These are phyloP conservation scores for Zea luxurians DNA, from an alignment of 176 grass and related monocot genomes.

Conservation along the genomic window DNA sequence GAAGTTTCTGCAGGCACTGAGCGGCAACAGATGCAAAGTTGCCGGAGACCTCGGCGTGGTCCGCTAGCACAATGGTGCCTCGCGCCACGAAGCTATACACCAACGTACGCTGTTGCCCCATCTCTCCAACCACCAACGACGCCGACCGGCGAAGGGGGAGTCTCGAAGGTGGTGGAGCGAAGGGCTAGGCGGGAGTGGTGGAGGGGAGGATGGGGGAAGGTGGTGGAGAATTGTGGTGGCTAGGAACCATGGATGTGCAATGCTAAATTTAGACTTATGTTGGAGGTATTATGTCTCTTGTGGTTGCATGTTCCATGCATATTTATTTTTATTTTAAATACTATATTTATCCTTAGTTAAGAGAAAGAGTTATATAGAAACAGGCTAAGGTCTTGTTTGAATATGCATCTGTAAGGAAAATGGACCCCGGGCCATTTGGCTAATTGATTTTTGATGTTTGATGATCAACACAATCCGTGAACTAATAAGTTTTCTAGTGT, in stretches of 20 bases:
- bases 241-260: background rate
- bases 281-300: background rate
- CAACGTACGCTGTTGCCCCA: constrained; percentile 56
- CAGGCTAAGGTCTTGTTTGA: too few relatives aligned
- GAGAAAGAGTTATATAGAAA: too few relatives aligned
- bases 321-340: too few relatives aligned
- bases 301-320: constrained; percentile 19
- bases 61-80: constrained; percentile 54
- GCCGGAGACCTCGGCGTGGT: constrained; percentile 67
- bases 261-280: background rate
- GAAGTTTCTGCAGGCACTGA: constrained; percentile 75
- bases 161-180: constrained; percentile 21
- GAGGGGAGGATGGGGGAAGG: background rate
- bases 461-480: too few relatives aligned
- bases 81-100: constrained; percentile 73
- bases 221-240: background rate
- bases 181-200: constrained; percentile 7
- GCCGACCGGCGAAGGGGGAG: constrained; percentile 4
- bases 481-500: too few relatives aligned
- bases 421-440: too few relatives aligned
- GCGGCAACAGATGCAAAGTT: constrained; percentile 71
- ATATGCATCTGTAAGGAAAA: too few relatives aligned
- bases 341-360: background rate
- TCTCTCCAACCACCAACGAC: constrained; percentile 30
- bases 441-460: too few relatives aligned